A percentile compares a stretch with the other conserved stretches of the same genome.
These are phyloP conservation scores for Dothideomycetes sp. DNA, from an alignment of 2,329 filamentous ascomycete genomes.

Conservation along the genomic window DNA sequence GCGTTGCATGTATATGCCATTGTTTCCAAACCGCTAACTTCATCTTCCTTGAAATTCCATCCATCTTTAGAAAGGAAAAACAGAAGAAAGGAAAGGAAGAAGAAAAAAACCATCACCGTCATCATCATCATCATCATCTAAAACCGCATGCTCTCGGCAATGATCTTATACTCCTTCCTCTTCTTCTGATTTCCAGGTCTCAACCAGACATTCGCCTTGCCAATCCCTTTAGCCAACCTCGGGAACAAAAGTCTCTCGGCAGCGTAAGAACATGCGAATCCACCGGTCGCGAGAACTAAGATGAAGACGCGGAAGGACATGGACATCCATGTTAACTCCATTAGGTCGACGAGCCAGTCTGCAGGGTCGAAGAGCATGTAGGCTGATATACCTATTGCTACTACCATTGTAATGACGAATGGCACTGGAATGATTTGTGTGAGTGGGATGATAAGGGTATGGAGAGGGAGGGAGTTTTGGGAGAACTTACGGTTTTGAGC, in stretches of 20 bases:
- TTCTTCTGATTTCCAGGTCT: slow-evolving; percentile 56
- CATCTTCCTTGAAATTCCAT: too few species aligned
- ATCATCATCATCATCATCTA: too few species aligned
- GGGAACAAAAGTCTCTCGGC: slow-evolving; percentile 66
- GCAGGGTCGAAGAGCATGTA: slow-evolving; percentile 78
- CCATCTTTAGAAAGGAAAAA: too few species aligned
- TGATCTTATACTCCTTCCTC: slow-evolving; percentile 79
- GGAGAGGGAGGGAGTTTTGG: slow-evolving; percentile 32
- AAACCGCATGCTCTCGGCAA: slow-evolving; percentile 51
- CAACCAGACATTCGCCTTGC: slow-evolving; percentile 49
- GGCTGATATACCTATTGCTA: slow-evolving; percentile 56
- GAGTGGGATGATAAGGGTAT: too few species aligned
- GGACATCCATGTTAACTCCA: slow-evolving; percentile 78
- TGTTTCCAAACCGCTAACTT: too few species aligned
- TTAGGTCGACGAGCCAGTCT: slow-evolving; percentile 58
- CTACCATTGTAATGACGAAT: slow-evolving; percentile 67
- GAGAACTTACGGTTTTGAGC: slow-evolving; percentile 48
- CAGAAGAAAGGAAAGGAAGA: too few species aligned
- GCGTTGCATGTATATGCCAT: too few species aligned
- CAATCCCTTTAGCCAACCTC: slow-evolving; percentile 57
- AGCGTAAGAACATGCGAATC: slow-evolving; percentile 59
- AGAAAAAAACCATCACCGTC: too few species aligned
- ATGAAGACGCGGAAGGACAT: slow-evolving; percentile 64
- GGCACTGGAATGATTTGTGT: too few species aligned
- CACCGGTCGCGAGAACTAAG: slow-evolving; percentile 58